These are phyloP conservation scores for Chytriomyces sp. DNA, from an alignment of 192 early-diverging fungal species.

Conservation along the genomic window DNA sequence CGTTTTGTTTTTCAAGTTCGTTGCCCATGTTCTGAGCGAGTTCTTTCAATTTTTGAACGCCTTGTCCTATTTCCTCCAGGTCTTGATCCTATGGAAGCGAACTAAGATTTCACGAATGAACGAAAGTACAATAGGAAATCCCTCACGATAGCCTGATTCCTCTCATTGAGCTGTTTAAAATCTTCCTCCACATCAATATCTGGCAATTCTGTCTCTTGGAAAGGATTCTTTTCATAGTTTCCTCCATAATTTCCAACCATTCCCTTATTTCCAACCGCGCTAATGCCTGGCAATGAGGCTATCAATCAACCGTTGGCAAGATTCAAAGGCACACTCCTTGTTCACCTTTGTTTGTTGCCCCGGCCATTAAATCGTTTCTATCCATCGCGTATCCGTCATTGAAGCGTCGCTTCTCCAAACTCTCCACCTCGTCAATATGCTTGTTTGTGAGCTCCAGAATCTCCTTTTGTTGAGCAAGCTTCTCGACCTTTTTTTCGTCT, in stretches of 20 bases:
- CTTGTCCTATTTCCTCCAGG: conserved; percentile 52
- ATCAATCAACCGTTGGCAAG: too few relatives aligned
- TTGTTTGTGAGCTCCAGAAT: conserved; percentile 51
- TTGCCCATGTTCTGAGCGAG: conserved; percentile 62
- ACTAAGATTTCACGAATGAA: neutral
- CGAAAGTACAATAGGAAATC: neutral
- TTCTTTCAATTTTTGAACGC: conserved; percentile 54
- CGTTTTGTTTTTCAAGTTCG: conserved; percentile 63
- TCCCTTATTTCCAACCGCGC: conserved; percentile 23
- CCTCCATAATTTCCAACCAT: conserved; percentile 29
- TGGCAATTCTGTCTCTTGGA: conserved; percentile 51
- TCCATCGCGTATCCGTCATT: conserved; percentile 49
- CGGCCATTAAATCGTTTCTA: conserved; percentile 48
- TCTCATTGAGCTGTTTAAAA: conserved; percentile 55
- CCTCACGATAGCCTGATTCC: conserved; percentile 56
- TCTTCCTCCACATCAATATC: conserved; percentile 69
- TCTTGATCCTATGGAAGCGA: conserved; percentile 50
- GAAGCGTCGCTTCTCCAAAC: conserved; percentile 58
- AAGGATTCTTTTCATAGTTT: conserved; percentile 49
- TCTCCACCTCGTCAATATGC: conserved; percentile 65
- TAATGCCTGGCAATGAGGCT: conserved; percentile 26
- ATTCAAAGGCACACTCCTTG: too few relatives aligned
- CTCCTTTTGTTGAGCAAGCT: conserved; percentile 51
- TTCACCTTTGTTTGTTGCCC: conserved; percentile 35
- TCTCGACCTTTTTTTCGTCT: conserved; percentile 41